A percentile compares a stretch with the other conserved stretches of the same genome.
Conservation (phyloP, 2,329 filamentous ascomycete species). For the Lasiodiplodia sp. region DNA sequence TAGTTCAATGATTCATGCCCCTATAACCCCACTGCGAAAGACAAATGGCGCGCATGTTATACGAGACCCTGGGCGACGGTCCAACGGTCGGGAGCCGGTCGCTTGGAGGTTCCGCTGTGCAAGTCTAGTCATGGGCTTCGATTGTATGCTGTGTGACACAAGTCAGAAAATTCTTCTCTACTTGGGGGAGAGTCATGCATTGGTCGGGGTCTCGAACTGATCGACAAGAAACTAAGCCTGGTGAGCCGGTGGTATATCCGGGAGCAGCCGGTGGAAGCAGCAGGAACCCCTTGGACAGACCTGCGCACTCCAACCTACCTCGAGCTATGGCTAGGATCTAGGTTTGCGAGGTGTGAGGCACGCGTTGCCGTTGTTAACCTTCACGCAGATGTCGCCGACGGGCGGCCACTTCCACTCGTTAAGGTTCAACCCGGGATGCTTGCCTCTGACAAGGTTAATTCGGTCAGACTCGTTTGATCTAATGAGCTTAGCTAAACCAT, state of each 20-base stretch:
- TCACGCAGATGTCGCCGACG: not conserved
- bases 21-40: not conserved
- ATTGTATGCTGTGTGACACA: not conserved
- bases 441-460: not conserved
- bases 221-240: slow-evolving; percentile 5
- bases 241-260: not conserved
- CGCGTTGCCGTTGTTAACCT: not conserved
- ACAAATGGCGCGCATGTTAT: not conserved
- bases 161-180: not conserved
- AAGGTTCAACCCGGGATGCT: not conserved
- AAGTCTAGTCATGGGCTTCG: not conserved
- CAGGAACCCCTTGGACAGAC: not conserved
- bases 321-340: not conserved
- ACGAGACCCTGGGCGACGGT: not conserved
- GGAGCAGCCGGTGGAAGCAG: not conserved
- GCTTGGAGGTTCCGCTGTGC: not conserved
- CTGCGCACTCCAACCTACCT: not conserved
- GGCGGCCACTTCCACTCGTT: not conserved
- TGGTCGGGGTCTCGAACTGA: slow-evolving; percentile 2
- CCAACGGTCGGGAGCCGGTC: not conserved
- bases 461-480: not conserved
- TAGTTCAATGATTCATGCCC: not conserved
- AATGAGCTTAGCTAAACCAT: not conserved
- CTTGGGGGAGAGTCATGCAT: not conserved
- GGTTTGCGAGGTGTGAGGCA: not conserved